Base-by-base conservation (phyloP, 2,329 filamentous ascomycete genomes). In the Aspergillus transmontanensis region DNA sequence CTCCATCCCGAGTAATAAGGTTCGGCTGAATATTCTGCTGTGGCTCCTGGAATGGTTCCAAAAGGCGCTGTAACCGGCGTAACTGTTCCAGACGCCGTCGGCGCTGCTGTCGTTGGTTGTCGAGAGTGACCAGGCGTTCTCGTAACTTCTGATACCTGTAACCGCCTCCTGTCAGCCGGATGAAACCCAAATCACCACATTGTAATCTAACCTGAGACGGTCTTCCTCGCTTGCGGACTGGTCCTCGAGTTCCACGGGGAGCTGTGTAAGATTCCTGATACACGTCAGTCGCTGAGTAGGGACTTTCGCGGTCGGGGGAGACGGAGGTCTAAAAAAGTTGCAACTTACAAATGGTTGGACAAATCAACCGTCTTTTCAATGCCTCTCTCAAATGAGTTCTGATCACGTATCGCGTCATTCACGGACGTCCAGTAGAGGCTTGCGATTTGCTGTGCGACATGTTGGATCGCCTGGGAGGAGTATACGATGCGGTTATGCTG, bases 391-490 rank as follows among this genome's bases (percentile, higher is more conserved):
- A 73, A 66, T 3, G 69, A 63, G 39, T 63, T 65, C 55, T 66
- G 66, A 39, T 62, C 71, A 19, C 69, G 71, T 10, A 70, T 66
- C 21, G 76, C 77, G 26, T 76, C 77, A 16, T 74, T 79, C 36
- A 82, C 80, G 0, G 80, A 74, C n/a, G 81, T 77, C 84, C 84
- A 86, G 70, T 86, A 86, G 30, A 86, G 72, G 28, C 76, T 79
- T 68, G 85, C 81, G 65, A 87, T 85, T 70, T 86, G 84, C 64
- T 84, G 81, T 23, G 84, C 83, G 58, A 86, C 79, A 74, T 86
- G 83, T 57, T 85, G 82, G 58, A 83, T 82, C 45, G 85, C 84
- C 68, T 86, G 82, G 0, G 80, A 79, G 53, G 82, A 82, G 75
- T 85, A 86, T 46, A 84, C 81, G 60, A 81, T 75, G 55, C 83